phyloP scores from a whole-genome alignment of 768 basidiomycete species.

The Calocera cornea region DNA sequence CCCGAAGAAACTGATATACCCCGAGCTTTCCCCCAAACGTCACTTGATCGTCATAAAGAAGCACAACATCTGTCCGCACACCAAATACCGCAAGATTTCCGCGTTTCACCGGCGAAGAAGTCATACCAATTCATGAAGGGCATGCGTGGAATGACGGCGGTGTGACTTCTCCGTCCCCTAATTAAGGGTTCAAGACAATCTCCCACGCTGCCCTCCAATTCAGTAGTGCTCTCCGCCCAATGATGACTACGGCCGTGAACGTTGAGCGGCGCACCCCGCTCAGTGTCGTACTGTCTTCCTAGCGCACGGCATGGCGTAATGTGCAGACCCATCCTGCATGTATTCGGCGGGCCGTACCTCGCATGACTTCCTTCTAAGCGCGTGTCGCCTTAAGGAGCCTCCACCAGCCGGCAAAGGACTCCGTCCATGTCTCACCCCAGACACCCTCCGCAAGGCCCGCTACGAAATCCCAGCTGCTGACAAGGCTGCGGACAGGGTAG shows the following conservation, averaged over 20 bases:
- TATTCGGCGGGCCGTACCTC: not conserved
- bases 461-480: conserved; percentile 53
- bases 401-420: not conserved
- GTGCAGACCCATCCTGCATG: not conserved
- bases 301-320: not conserved
- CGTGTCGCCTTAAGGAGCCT: not conserved
- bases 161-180: not conserved
- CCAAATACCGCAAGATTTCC: not conserved
- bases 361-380: not conserved
- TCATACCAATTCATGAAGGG: not conserved
- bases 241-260: not conserved
- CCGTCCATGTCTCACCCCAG: not conserved
- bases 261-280: not conserved
- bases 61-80: not conserved
- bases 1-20: not conserved
- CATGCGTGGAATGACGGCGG: not conserved
- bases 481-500: conserved; percentile 66
- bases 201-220: not conserved
- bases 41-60: not conserved
- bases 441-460: not conserved
- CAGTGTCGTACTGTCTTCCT: not conserved
- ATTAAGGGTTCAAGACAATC: not conserved
- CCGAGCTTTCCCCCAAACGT: not conserved
- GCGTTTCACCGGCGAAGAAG: not conserved
- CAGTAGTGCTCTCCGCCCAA: not conserved